A percentile compares a stretch with the other conserved stretches of the same genome.
Conservation (phyloP, 2,329 filamentous ascomycete genomes). For the Stagonosporopsis cucurbitacearum region DNA sequence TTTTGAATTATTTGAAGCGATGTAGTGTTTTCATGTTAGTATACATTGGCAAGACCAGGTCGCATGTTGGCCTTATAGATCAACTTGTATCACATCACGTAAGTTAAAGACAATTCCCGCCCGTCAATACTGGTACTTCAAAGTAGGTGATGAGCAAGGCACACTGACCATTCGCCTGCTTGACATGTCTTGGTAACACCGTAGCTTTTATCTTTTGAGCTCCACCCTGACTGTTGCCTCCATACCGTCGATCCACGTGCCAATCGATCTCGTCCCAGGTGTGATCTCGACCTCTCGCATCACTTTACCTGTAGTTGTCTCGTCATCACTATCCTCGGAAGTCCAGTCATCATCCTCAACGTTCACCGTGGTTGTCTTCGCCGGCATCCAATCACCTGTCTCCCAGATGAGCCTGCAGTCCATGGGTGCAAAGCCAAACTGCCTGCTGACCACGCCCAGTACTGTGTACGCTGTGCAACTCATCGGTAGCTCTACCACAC, state of each 20-base stretch:
- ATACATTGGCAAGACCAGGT: slow-evolving; percentile 16
- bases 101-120: background rate
- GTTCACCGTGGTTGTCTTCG: slow-evolving; percentile 65
- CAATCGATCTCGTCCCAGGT: slow-evolving; percentile 80
- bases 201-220: slow-evolving; percentile 29
- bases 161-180: background rate
- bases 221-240: slow-evolving; percentile 77
- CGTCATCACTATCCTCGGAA: slow-evolving; percentile 50
- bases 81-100: slow-evolving; percentile 10
- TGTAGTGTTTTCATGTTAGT: slow-evolving; percentile 12
- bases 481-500: slow-evolving; percentile 67
- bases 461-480: slow-evolving; percentile 82
- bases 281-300: slow-evolving; percentile 80
- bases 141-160: background rate
- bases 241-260: slow-evolving; percentile 79
- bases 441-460: slow-evolving; percentile 75
- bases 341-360: slow-evolving; percentile 59
- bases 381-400: slow-evolving; percentile 88
- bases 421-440: slow-evolving; percentile 71
- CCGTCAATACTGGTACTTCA: background rate
- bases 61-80: slow-evolving; percentile 8
- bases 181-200: too few species aligned
- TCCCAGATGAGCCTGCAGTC: slow-evolving; percentile 78
- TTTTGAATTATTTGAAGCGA: slow-evolving; percentile 12
- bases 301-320: slow-evolving; percentile 73